Base-by-base conservation (phyloP, 2,329 filamentous ascomycete species). In the Cordyceps sp. region DNA sequence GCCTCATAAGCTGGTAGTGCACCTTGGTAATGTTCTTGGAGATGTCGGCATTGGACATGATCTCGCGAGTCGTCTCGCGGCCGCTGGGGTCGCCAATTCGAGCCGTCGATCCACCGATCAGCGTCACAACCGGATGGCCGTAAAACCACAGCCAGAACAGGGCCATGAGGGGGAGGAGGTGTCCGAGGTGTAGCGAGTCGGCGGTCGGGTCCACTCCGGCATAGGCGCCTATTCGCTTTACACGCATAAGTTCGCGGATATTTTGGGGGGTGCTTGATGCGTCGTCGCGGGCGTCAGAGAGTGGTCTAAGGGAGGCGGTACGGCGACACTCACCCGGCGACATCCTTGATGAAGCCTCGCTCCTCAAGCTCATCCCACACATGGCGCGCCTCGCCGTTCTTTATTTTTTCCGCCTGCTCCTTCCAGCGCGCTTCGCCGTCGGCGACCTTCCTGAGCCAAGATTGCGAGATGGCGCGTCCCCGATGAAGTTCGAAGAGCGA, bases 131-230 rank as follows among this genome's bases (percentile, higher is more conserved):
- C 21, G 69, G 61, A 49, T 78, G 76, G 17, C 83, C 82, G 47
- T 85, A 64, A 40, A 85, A 61, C 56, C 83, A 84, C 61, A 86
- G 69, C 78, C 81, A 88, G 57, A 84, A 85, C 17, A 88, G 60
- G 13, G 79, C 71, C 82, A 90, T 90, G 33, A 88, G 62, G 16
- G 83, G 78, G 12, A 90, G 61, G 6, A 92, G 62, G 47, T 92
- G 81, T 36, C 83, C 83, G 29, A 90, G 62, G 45, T 92, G 83
- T 36, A 90, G 59, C 3, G 82, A 90, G 34, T 71, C 62, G 12
- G 80, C 81, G 0, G 83, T 90, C 5, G 83, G 81, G 47, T 92
- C 83, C 45, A 90, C 71, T 42, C 83, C 83, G 33, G 82, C 78
- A 46, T 92, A 92, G 36, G 69, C 75, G 38, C 76, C 78, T 42